phyloP scores from a whole-genome alignment of 805 yeast species.

The Hyphopichia homilentoma region DNA sequence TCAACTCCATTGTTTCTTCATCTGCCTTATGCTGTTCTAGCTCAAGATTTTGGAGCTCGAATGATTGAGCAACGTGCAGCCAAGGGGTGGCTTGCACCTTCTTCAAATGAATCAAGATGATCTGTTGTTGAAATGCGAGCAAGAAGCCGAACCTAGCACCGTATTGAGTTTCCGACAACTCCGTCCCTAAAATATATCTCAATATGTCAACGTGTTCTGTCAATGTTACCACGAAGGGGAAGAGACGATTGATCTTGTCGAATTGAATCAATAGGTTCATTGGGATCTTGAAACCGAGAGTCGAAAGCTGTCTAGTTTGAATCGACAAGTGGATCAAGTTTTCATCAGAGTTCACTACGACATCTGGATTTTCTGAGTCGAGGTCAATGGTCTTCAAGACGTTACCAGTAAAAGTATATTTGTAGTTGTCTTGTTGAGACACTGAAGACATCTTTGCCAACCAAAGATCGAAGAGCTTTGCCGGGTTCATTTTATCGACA shows the following conservation, averaged over 20 bases:
- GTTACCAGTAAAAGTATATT: conserved; percentile 20
- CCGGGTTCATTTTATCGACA: conserved; percentile 43
- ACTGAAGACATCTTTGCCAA: conserved; percentile 11
- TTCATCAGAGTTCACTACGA: conserved; percentile 52
- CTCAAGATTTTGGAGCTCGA: conserved; percentile 39
- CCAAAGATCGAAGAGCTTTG: conserved; percentile 49
- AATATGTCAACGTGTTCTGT: conserved; percentile 48
- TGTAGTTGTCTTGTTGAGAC: conserved; percentile 3
- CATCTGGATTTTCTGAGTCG: conserved; percentile 15
- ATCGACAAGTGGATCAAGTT: conserved; percentile 40
- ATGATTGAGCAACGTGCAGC: conserved; percentile 48
- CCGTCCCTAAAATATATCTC: conserved; percentile 18
- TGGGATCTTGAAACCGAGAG: conserved; percentile 57
- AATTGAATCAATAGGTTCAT: conserved; percentile 44
- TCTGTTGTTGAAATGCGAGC: conserved; percentile 28
- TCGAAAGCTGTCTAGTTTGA: conserved; percentile 50
- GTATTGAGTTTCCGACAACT: conserved; percentile 21
- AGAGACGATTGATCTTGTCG: conserved; percentile 45
- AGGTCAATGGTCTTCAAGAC: conserved; percentile 36
- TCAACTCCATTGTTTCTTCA: conserved; percentile 23
- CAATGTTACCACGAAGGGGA: conserved; percentile 55
- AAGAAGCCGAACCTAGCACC: conserved; percentile 42
- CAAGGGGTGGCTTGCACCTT: conserved; percentile 44
- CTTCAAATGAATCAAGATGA: conserved; percentile 29
- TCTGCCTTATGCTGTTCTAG: conserved; percentile 13